phyloP scores from a whole-genome alignment of 192 early-diverging fungal species.

The Podila minutissima region DNA sequence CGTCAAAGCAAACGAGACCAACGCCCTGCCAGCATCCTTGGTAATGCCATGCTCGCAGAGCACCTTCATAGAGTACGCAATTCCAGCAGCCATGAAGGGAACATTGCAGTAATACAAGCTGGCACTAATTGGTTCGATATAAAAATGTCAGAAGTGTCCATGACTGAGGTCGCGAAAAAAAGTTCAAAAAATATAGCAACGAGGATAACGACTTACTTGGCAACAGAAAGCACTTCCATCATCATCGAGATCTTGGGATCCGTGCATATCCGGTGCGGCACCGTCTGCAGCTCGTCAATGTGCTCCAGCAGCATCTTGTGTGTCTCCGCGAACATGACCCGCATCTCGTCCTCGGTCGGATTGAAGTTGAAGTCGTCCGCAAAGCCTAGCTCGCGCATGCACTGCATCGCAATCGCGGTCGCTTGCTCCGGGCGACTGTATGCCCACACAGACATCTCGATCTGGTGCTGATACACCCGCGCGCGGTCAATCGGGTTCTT shows the following conservation, averaged over 20 bases:
- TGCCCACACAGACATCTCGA: constrained; percentile 51
- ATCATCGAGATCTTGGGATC: constrained; percentile 35
- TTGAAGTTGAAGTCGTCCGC: constrained; percentile 8
- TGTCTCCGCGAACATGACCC: constrained; percentile 21
- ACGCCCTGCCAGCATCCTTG: constrained; percentile 38
- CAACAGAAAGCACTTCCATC: constrained; percentile 36
- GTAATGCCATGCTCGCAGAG: constrained; percentile 35
- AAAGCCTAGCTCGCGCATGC: constrained; percentile 27
- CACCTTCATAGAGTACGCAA: constrained; percentile 28
- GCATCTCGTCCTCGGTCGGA: constrained; percentile 26
- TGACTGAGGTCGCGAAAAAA: no score
- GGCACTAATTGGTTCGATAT: constrained; percentile 5
- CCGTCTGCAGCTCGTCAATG: constrained; percentile 18
- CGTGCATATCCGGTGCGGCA: constrained; percentile 20
- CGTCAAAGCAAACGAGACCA: constrained; percentile 39
- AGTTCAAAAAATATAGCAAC: no score
- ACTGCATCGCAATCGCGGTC: constrained; percentile 20
- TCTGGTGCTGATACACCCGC: constrained; percentile 41
- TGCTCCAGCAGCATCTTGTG: constrained; percentile 29
- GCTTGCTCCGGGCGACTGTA: constrained; percentile 24
- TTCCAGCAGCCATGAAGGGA: constrained; percentile 24
- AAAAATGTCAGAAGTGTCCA: no score
- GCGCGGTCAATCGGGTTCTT: constrained; percentile 39
- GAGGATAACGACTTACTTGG: constrained; percentile 17
- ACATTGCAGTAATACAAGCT: constrained; percentile 47